Evolutionary conservation across 108 stramenopile genomes (phyloP).

Genomic region (Seminavis robusta): DNA sequence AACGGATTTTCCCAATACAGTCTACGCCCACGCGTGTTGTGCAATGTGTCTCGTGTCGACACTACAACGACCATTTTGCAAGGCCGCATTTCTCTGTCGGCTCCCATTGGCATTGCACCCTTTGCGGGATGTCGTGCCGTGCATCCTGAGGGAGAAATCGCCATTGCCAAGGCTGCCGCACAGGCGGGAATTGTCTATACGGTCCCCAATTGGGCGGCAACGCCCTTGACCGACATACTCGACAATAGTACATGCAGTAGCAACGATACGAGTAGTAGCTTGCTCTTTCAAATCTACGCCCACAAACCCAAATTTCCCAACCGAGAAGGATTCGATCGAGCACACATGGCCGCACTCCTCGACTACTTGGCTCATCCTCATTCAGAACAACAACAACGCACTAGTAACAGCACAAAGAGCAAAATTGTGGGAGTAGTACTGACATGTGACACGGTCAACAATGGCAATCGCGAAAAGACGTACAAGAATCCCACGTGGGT

Average conservation of each 20-base stretch:
- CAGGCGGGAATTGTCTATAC: background rate
- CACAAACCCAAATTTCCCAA: background rate
- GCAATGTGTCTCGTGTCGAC: background rate
- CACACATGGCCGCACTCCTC: background rate
- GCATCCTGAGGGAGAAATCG: background rate
- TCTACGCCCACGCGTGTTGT: background rate
- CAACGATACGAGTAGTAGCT: background rate
- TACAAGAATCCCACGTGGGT: background rate
- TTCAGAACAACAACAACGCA: too few relatives aligned
- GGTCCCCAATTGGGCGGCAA: background rate
- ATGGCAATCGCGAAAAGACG: conserved; percentile 2
- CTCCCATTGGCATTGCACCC: background rate
- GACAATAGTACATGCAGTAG: too few relatives aligned
- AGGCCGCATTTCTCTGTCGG: background rate
- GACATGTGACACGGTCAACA: background rate
- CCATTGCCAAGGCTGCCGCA: background rate
- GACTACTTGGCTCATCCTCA: background rate
- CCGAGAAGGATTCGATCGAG: background rate
- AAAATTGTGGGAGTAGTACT: background rate
- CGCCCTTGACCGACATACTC: background rate
- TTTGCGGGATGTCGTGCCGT: background rate
- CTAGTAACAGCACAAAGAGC: too few relatives aligned
- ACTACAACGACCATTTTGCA: background rate
- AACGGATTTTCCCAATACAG: background rate
- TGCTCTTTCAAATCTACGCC: background rate